Percentiles rank a stretch among this genome's conserved stretches.
These are phyloP conservation scores for Tolypocladium album DNA, from an alignment of 2,329 filamentous ascomycete genomes.

Conservation along the genomic window DNA sequence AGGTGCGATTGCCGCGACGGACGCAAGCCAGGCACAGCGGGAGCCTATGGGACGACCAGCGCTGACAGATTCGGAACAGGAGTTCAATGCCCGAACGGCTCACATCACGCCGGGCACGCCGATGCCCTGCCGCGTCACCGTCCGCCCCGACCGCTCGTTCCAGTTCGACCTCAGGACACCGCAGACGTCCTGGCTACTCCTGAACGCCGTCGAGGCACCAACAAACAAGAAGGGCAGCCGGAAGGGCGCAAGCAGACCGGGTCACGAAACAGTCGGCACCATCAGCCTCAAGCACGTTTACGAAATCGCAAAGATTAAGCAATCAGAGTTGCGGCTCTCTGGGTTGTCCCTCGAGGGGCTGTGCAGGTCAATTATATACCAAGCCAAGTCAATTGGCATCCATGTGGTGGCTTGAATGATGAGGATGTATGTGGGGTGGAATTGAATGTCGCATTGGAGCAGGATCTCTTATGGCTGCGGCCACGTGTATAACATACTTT, in stretches of 20 bases:
- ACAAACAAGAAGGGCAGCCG: slow-evolving; percentile 64
- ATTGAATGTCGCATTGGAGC: slow-evolving; percentile 1
- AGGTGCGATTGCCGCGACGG: slow-evolving; percentile 43
- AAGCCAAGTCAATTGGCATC: slow-evolving; percentile 67
- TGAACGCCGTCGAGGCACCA: slow-evolving; percentile 70
- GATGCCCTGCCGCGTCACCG: slow-evolving; percentile 80
- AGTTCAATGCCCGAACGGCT: slow-evolving; percentile 91
- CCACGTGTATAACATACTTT: slow-evolving; percentile 3
- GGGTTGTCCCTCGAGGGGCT: slow-evolving; percentile 60
- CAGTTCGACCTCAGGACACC: slow-evolving; percentile 89
- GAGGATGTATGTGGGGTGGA: not conserved
- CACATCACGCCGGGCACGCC: slow-evolving; percentile 76
- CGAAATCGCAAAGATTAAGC: slow-evolving; percentile 97
- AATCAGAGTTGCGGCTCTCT: slow-evolving; percentile 62
- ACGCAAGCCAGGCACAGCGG: not conserved
- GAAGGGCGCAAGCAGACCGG: slow-evolving; percentile 66
- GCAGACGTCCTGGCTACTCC: slow-evolving; percentile 81
- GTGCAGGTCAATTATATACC: slow-evolving; percentile 63
- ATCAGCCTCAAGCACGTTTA: slow-evolving; percentile 92
- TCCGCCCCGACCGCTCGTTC: slow-evolving; percentile 88
- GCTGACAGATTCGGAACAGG: slow-evolving; percentile 39
- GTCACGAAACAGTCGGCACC: slow-evolving; percentile 68
- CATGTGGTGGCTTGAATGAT: slow-evolving; percentile 49
- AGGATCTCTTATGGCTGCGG: not conserved
- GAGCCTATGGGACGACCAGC: not conserved